Evolutionary conservation across 2,329 filamentous ascomycete genomes (phyloP).

Genomic region (Penicillium polonicum): DNA sequence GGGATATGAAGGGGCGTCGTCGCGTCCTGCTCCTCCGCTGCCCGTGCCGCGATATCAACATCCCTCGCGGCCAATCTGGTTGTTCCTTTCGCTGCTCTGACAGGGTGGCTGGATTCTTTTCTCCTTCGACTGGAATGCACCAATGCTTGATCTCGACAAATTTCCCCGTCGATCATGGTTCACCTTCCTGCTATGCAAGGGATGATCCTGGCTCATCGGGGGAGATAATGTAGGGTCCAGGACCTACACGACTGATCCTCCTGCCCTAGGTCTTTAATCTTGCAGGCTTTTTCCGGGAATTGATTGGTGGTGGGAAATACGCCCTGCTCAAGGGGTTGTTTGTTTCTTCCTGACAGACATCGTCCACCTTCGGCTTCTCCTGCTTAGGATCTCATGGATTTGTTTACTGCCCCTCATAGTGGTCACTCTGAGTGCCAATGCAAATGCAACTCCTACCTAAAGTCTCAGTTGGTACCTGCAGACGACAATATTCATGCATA

Average conservation of each 20-base stretch:
- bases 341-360: neutral
- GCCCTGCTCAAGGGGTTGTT: neutral
- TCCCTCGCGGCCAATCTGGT: slow-evolving; percentile 18
- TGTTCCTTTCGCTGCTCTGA: slow-evolving; percentile 1
- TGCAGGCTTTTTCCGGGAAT: neutral
- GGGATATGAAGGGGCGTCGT: slow-evolving; percentile 21
- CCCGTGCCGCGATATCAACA: slow-evolving; percentile 10
- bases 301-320: neutral
- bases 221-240: neutral
- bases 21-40: neutral
- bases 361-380: neutral
- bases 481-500: no score
- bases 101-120: slow-evolving; percentile 10
- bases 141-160: slow-evolving; percentile 19
- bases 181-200: slow-evolving; percentile 21
- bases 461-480: neutral
- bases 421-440: neutral
- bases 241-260: neutral
- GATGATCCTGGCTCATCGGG: slow-evolving; percentile 1
- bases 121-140: slow-evolving; percentile 16
- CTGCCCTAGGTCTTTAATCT: neutral
- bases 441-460: neutral
- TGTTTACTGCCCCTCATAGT: neutral
- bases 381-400: neutral
- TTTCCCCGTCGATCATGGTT: slow-evolving; percentile 18